phyloP scores from a whole-genome alignment of 805 yeast genomes.

The Priceomyces castillae region DNA sequence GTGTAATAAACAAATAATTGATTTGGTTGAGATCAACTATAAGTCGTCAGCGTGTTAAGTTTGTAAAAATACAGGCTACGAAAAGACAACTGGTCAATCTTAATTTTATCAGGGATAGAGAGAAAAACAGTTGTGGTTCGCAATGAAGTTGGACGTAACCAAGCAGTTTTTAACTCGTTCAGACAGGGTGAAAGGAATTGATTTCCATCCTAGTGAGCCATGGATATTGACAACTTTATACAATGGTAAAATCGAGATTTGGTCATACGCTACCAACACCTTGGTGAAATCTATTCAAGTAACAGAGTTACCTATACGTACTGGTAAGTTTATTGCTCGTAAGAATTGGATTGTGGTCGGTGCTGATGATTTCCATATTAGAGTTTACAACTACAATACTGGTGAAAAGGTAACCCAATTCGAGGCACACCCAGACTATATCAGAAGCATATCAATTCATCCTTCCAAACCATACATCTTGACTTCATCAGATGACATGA shows the following conservation, averaged over 20 bases:
- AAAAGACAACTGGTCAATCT: neutral
- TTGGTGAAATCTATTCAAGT: conserved; percentile 89
- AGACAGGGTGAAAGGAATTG: conserved; percentile 96
- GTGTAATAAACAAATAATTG: conserved; percentile 5
- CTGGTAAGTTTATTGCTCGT: conserved; percentile 92
- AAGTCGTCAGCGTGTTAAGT: conserved; percentile 13
- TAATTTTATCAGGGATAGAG: conserved; percentile 1
- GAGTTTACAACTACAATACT: conserved; percentile 93
- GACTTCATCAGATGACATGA: conserved; percentile 88
- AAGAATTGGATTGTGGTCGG: conserved; percentile 98
- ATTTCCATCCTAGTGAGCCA: conserved; percentile 97
- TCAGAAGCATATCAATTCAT: conserved; percentile 90
- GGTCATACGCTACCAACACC: conserved; percentile 87
- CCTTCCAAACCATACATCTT: conserved; percentile 87
- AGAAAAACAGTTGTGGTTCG: neutral
- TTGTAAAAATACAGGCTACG: neutral
- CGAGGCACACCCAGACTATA: conserved; percentile 97
- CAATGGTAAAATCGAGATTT: conserved; percentile 87
- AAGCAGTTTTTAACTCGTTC: conserved; percentile 88
- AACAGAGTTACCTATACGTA: conserved; percentile 93
- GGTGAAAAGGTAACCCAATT: conserved; percentile 92
- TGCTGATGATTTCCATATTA: conserved; percentile 89
- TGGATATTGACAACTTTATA: conserved; percentile 92
- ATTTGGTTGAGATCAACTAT: conserved; percentile 3
- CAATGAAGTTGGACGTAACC: conserved; percentile 47